phyloP scores from a whole-genome alignment of 306 rosid species.

The Macrotyloma uniflorum region DNA sequence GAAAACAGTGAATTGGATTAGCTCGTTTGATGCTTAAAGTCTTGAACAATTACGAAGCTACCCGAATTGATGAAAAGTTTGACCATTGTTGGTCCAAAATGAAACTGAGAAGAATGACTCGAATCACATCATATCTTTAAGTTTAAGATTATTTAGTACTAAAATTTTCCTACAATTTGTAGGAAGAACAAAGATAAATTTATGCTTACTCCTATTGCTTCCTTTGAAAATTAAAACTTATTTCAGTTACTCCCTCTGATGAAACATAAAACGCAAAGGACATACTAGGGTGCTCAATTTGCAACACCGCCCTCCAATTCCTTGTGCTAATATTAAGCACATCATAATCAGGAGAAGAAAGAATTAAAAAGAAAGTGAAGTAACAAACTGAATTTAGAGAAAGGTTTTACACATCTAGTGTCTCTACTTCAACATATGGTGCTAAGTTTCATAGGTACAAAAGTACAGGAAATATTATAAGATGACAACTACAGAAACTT shows the following conservation, averaged over 20 bases:
- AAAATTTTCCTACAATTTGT: no score
- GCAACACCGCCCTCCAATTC: not conserved
- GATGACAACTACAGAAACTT: constrained; percentile 30
- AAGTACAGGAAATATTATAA: not conserved
- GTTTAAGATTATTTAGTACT: not conserved
- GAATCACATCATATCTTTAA: not conserved
- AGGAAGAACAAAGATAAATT: no score
- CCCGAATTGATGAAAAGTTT: not conserved
- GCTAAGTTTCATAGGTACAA: constrained; percentile 29
- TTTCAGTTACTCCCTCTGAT: no score
- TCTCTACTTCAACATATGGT: not conserved
- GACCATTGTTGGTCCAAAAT: constrained; percentile 2
- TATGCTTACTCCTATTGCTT: no score
- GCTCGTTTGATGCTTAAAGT: no score
- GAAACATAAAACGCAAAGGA: constrained; percentile 11
- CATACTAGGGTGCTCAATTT: not conserved
- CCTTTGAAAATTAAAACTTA: no score
- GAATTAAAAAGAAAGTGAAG: not conserved
- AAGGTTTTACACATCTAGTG: not conserved
- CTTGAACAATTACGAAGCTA: not conserved
- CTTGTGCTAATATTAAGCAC: constrained; percentile 20
- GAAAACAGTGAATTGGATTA: no score
- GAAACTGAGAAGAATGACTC: not conserved
- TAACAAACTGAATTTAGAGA: not conserved
- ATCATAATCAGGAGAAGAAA: not conserved